Conservation (phyloP, 208 protist species). For the Trypanosoma theileri region DNA sequence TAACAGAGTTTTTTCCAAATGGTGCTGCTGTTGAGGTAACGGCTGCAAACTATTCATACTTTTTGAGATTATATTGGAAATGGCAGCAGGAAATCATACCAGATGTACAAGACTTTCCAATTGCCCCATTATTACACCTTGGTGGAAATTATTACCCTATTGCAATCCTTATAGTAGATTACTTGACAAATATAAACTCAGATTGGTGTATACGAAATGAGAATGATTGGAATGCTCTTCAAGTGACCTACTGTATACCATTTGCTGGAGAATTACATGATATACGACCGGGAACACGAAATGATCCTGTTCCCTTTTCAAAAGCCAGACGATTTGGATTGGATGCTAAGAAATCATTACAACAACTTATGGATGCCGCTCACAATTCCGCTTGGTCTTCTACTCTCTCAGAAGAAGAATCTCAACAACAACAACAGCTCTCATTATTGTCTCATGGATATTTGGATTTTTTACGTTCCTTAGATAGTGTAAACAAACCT, state of each 20-base stretch:
- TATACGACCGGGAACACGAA: constrained; percentile 22
- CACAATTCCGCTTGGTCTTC: background rate
- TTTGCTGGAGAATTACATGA: constrained; percentile 43
- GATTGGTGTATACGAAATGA: constrained; percentile 43
- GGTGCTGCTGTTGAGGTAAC: constrained; percentile 49
- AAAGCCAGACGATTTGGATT: constrained; percentile 28
- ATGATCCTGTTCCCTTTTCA: constrained; percentile 30
- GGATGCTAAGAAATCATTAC: background rate
- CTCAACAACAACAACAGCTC: background rate
- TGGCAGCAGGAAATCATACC: constrained; percentile 26
- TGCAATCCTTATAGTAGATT: constrained; percentile 40
- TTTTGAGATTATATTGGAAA: constrained; percentile 34
- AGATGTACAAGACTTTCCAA: constrained; percentile 14
- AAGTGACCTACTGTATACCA: constrained; percentile 52
- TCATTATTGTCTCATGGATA: constrained; percentile 19
- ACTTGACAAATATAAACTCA: constrained; percentile 39
- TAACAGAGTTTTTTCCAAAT: constrained; percentile 61
- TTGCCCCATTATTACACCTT: constrained; percentile 30
- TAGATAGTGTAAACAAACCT: constrained; percentile 7
- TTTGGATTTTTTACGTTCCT: constrained; percentile 11
- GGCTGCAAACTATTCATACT: constrained; percentile 49
- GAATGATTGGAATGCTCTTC: constrained; percentile 41
- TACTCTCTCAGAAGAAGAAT: background rate
- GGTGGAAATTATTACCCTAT: constrained; percentile 42
- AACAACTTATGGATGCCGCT: constrained; percentile 5